These are phyloP conservation scores for Myriosclerotinia scirpicola DNA, from an alignment of 2,329 filamentous ascomycete species.

Conservation along the genomic window DNA sequence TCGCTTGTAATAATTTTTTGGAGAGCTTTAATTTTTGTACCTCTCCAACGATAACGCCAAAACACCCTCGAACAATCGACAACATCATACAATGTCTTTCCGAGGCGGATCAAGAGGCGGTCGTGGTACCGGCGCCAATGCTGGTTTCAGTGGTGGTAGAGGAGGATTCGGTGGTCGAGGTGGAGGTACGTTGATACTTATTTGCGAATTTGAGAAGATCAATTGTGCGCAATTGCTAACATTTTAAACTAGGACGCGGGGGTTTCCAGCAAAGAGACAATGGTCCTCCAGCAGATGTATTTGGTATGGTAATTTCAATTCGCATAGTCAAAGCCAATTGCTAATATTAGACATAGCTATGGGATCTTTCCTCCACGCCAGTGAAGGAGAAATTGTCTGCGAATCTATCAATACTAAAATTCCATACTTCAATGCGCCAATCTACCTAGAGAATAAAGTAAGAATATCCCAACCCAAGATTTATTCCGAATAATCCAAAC, in stretches of 20 bases:
- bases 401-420: slow-evolving; percentile 93
- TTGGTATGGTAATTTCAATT: slow-evolving; percentile 47
- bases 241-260: slow-evolving; percentile 53
- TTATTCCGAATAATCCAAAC: not conserved
- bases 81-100: slow-evolving; percentile 42
- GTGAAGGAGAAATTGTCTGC: slow-evolving; percentile 98
- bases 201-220: slow-evolving; percentile 23
- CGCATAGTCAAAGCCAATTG: slow-evolving; percentile 15
- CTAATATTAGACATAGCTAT: slow-evolving; percentile 61
- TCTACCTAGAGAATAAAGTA: slow-evolving; percentile 98
- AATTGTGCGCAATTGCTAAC: slow-evolving; percentile 27
- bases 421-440: slow-evolving; percentile 97
- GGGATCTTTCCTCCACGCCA: slow-evolving; percentile 90
- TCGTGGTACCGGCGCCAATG: slow-evolving; percentile 51
- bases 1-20: slow-evolving; percentile 27
- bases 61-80: slow-evolving; percentile 27
- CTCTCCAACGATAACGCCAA: slow-evolving; percentile 45
- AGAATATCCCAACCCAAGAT: not conserved
- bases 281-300: slow-evolving; percentile 61
- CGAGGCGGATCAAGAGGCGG: slow-evolving; percentile 58
- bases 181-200: slow-evolving; percentile 40
- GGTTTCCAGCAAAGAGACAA: slow-evolving; percentile 60
- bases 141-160: slow-evolving; percentile 53
- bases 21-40: slow-evolving; percentile 27
- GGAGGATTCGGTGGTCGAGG: slow-evolving; percentile 50